Percentiles rank a stretch among this genome's conserved stretches.
Conservation (phyloP, 83 land plant species). For the Picea mariana region DNA sequence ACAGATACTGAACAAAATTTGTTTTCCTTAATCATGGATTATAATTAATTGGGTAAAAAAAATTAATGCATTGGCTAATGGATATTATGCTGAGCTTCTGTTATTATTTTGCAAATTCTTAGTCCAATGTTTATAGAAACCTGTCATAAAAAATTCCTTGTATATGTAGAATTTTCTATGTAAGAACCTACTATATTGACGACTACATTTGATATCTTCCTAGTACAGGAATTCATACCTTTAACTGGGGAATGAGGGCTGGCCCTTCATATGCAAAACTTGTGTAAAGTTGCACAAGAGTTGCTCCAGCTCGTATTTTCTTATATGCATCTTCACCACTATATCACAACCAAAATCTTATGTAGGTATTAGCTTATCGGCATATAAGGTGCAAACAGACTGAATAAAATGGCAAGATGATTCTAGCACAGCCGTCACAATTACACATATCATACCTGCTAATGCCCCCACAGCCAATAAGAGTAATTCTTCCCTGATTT, state of each 20-base stretch:
- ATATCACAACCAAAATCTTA: conserved; percentile 5
- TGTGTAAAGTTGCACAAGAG: conserved; percentile 94
- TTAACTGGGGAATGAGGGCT: conserved; percentile 87
- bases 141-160: neutral
- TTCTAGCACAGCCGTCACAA: neutral
- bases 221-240: conserved; percentile 39
- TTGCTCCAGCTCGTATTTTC: conserved; percentile 94
- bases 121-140: neutral
- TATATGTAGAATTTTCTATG: neutral
- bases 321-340: conserved; percentile 99
- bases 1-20: neutral
- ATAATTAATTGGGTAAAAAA: neutral
- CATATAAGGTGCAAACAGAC: neutral
- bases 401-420: conserved; percentile 2
- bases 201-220: no score
- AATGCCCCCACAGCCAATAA: conserved; percentile 93
- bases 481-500: conserved; percentile 80
- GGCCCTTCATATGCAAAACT: conserved; percentile 97
- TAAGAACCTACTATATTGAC: neutral
- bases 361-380: neutral
- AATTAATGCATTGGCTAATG: neutral
- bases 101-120: neutral
- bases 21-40: neutral
- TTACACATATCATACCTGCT: conserved; percentile 65
- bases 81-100: neutral